Evolutionary conservation across 1,284 basidiomycete genomes (phyloP).

Genomic region (Microbotryum violaceum): DNA sequence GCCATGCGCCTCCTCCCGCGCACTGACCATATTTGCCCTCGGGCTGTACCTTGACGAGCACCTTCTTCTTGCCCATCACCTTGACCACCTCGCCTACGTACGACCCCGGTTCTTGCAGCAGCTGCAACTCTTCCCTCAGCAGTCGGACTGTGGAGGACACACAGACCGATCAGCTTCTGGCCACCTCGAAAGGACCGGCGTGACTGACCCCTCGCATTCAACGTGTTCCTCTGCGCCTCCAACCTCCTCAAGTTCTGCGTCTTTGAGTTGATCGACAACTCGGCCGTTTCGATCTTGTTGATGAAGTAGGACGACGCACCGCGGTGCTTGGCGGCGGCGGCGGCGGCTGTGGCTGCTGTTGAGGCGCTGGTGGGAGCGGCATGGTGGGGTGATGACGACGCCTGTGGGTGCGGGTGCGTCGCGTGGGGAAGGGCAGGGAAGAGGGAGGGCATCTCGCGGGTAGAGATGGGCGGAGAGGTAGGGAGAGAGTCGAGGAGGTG

Average conservation of each 20-base stretch:
- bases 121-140: slow-evolving; percentile 84
- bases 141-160: slow-evolving; percentile 55
- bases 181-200: neutral
- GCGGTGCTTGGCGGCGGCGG: slow-evolving; percentile 1
- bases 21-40: slow-evolving; percentile 91
- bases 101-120: slow-evolving; percentile 91
- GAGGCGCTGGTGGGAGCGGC: neutral
- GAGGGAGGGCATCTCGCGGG: neutral
- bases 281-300: slow-evolving; percentile 87
- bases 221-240: slow-evolving; percentile 91
- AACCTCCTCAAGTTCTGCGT: slow-evolving; percentile 91
- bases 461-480: neutral
- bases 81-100: slow-evolving; percentile 98
- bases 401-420: neutral
- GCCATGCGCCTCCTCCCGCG: neutral
- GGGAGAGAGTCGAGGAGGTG: neutral
- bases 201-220: slow-evolving; percentile 82
- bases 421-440: neutral
- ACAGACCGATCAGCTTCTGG: neutral
- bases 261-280: slow-evolving; percentile 88
- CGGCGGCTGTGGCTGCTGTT: neutral
- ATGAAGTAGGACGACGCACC: slow-evolving; percentile 64
- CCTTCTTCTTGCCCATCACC: slow-evolving; percentile 99
- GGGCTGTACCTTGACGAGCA: slow-evolving; percentile 95
- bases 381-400: slow-evolving; percentile 12